Percentiles rank a stretch among this genome's conserved stretches.
Conservation (phyloP, 1,139 yeast genomes). For the Candida mesenterica region DNA sequence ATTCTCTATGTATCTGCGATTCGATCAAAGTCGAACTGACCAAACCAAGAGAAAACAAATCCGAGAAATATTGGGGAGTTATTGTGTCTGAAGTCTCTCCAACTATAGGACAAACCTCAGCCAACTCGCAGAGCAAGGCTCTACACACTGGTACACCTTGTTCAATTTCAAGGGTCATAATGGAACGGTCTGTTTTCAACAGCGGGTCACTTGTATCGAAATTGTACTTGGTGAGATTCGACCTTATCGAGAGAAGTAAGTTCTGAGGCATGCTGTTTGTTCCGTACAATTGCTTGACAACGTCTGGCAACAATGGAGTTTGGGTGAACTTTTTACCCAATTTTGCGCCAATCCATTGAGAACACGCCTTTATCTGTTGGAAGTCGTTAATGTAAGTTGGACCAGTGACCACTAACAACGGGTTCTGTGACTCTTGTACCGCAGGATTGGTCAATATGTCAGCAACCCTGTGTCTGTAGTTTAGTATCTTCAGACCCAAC, state of each 20-base stretch:
- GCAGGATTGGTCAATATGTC: constrained; percentile 13
- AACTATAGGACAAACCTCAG: constrained; percentile 36
- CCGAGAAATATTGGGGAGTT: constrained; percentile 47
- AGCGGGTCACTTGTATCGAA: constrained; percentile 11
- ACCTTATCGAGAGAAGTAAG: constrained; percentile 23
- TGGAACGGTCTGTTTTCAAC: constrained; percentile 11
- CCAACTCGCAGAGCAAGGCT: constrained; percentile 33
- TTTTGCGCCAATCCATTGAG: constrained; percentile 38
- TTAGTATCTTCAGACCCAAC: constrained; percentile 28
- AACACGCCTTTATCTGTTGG: constrained; percentile 36
- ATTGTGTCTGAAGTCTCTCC: constrained; percentile 45
- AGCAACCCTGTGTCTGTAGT: constrained; percentile 17
- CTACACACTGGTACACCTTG: constrained; percentile 43
- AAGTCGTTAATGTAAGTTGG: constrained; percentile 32
- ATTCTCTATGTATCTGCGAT: constrained; percentile 47
- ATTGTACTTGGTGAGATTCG: constrained; percentile 30
- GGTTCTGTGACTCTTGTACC: constrained; percentile 10
- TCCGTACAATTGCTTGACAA: constrained; percentile 13
- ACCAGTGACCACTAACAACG: constrained; percentile 40
- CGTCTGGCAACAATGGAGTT: constrained; percentile 14
- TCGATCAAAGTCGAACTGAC: constrained; percentile 37
- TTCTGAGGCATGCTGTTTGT: constrained; percentile 6
- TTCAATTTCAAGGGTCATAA: constrained; percentile 34
- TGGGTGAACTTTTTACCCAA: constrained; percentile 17
- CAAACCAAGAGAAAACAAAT: constrained; percentile 39